These are phyloP conservation scores for Erodium maritimum DNA, from an alignment of 345 rosid species.

Conservation along the genomic window DNA sequence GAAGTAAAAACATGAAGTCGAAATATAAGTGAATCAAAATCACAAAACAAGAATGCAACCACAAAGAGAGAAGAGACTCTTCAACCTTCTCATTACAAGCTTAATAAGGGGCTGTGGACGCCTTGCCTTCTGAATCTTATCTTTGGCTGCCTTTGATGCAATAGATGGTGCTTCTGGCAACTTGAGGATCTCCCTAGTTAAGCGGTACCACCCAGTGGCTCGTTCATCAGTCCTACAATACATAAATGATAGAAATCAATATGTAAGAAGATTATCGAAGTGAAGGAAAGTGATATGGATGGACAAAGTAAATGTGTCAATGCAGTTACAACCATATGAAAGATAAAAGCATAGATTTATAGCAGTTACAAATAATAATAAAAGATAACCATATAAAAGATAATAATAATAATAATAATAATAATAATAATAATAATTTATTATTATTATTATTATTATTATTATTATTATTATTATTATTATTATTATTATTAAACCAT, in stretches of 20 bases:
- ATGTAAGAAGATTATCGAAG: background rate
- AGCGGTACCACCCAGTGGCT: slow-evolving; percentile 95
- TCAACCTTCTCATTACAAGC: slow-evolving; percentile 95
- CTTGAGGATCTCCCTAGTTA: slow-evolving; percentile 95
- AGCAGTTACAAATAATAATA: background rate
- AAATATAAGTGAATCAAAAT: background rate
- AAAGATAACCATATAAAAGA: background rate
- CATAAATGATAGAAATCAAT: slow-evolving; percentile 6
- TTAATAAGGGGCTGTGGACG: slow-evolving; percentile 96
- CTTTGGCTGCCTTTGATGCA: slow-evolving; percentile 30
- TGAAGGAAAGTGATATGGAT: background rate
- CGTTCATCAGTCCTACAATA: slow-evolving; percentile 77
- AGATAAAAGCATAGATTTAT: slow-evolving; percentile 2
- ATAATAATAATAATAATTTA: no score
- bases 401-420: no score
- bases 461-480: no score
- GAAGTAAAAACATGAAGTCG: slow-evolving; percentile 1
- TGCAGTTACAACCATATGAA: background rate
- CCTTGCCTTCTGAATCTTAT: slow-evolving; percentile 73
- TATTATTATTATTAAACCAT: slow-evolving; percentile 1
- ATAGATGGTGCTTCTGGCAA: slow-evolving; percentile 86
- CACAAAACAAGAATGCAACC: background rate
- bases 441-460: no score
- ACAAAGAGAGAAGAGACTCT: slow-evolving; percentile 6
- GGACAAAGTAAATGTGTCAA: background rate